Percentiles rank a stretch among this genome's conserved stretches.
Conservation (phyloP, 73 alveolate genomes). For the Durusdinium trenchii region DNA sequence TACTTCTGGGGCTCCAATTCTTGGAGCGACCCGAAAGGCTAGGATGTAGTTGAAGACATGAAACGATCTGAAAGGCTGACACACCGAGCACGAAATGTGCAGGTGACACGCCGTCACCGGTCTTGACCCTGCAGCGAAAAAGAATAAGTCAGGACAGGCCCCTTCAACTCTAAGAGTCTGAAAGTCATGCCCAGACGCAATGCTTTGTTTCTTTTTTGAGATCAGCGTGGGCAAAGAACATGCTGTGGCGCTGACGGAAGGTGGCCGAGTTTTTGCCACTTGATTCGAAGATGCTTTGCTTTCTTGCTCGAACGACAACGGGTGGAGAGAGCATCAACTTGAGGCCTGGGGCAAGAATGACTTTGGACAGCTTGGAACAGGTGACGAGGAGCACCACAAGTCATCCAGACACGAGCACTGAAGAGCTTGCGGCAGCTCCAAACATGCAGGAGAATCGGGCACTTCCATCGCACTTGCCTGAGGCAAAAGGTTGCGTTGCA, state of each 20-base stretch:
- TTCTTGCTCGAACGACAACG: background rate
- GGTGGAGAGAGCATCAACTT: no score
- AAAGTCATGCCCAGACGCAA: no score
- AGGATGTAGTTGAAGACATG: background rate
- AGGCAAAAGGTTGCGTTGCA: background rate
- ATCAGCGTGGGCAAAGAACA: constrained; percentile 97
- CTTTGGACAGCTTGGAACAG: constrained; percentile 97
- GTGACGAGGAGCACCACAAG: constrained; percentile 51
- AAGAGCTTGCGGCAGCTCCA: background rate
- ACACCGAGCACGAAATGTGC: background rate
- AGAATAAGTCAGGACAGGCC: constrained; percentile 60
- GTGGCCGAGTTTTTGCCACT: constrained; percentile 96
- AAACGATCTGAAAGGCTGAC: background rate
- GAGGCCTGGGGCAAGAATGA: constrained; percentile 98
- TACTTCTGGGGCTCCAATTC: constrained; percentile 95
- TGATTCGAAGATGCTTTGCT: background rate
- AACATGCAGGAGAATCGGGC: constrained; percentile 75
- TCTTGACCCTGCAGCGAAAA: constrained; percentile 91
- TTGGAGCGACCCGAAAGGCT: constrained; percentile 95
- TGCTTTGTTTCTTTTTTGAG: background rate
- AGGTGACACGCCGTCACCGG: constrained; percentile 90
- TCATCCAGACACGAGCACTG: background rate
- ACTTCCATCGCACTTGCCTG: constrained; percentile 52
- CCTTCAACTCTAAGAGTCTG: background rate
- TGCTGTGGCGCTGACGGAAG: constrained; percentile 96